These are phyloP conservation scores for Spergularia azorica DNA, from an alignment of 179 eudicot genomes.

Conservation along the genomic window DNA sequence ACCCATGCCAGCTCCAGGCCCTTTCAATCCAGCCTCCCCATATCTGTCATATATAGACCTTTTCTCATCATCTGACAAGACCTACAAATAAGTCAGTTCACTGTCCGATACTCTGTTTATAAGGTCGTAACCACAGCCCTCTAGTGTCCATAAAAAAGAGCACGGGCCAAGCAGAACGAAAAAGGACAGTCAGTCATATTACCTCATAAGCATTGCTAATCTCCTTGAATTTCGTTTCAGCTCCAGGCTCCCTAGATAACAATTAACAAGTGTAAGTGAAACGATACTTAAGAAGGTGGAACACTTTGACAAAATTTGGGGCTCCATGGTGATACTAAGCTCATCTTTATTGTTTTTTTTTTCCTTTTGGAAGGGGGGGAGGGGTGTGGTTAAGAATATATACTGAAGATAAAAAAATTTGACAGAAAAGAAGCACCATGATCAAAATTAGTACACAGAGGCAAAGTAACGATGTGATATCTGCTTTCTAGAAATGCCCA, in stretches of 20 bases:
- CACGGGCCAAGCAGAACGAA: not conserved
- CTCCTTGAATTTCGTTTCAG: slow-evolving; percentile 86
- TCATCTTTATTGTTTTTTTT: not conserved
- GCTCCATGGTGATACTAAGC: not conserved
- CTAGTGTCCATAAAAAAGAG: not conserved
- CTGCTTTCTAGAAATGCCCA: not conserved
- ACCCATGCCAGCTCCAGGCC: slow-evolving; percentile 83
- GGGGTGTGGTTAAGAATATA: not conserved
- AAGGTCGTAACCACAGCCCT: slow-evolving; percentile 1
- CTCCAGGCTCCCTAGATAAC: slow-evolving; percentile 81
- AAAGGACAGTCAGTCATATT: slow-evolving; percentile 1
- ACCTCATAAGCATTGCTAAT: slow-evolving; percentile 98
- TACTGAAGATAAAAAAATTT: too few relatives aligned
- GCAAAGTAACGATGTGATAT: not conserved
- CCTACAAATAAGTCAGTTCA: slow-evolving; percentile 41
- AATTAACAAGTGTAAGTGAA: not conserved
- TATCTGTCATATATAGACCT: slow-evolving; percentile 88
- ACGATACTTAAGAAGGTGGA: not conserved
- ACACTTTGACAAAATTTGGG: not conserved
- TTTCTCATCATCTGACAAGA: slow-evolving; percentile 93
- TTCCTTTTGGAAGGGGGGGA: too few relatives aligned
- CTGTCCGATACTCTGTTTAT: not conserved
- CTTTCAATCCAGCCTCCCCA: slow-evolving; percentile 98
- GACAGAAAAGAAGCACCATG: too few relatives aligned
- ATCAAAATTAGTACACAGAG: not conserved